phyloP scores from a whole-genome alignment of 2,329 filamentous ascomycete species.

The Sporothrix pseudoabietina region DNA sequence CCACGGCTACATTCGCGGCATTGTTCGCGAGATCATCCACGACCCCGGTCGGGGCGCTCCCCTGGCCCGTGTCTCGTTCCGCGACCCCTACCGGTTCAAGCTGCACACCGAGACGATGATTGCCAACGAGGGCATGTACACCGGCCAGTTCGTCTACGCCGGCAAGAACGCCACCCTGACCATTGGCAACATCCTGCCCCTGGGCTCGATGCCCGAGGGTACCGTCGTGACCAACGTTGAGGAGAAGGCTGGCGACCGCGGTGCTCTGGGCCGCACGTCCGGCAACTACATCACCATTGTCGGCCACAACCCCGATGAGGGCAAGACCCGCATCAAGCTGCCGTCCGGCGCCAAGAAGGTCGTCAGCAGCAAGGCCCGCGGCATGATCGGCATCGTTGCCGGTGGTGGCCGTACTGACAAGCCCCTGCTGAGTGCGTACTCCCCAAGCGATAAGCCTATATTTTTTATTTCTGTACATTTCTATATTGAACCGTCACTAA shows the following conservation, averaged over 20 bases:
- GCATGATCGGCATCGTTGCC: slow-evolving; percentile 99
- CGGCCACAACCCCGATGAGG: slow-evolving; percentile 97
- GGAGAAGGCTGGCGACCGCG: slow-evolving; percentile 97
- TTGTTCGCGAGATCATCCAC: slow-evolving; percentile 99
- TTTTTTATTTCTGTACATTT: not conserved
- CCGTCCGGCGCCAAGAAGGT: slow-evolving; percentile 99
- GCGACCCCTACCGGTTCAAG: slow-evolving; percentile 98
- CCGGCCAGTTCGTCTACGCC: slow-evolving; percentile 99
- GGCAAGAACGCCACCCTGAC: slow-evolving; percentile 98
- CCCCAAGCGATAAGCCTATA: not conserved
- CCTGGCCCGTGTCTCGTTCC: slow-evolving; percentile 95
- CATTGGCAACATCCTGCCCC: slow-evolving; percentile 95
- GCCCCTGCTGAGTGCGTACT: slow-evolving; percentile 81
- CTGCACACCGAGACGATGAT: slow-evolving; percentile 99
- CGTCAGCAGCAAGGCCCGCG: slow-evolving; percentile 84
- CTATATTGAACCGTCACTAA: slow-evolving; percentile 14
- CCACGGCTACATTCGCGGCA: slow-evolving; percentile 95
- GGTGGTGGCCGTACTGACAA: slow-evolving; percentile 99
- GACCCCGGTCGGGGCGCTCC: slow-evolving; percentile 97
- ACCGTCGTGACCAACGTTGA: slow-evolving; percentile 99
- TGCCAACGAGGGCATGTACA: slow-evolving; percentile 99
- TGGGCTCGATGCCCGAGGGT: slow-evolving; percentile 95
- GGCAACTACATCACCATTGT: slow-evolving; percentile 99
- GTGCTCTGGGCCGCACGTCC: slow-evolving; percentile 92
- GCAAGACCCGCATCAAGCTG: slow-evolving; percentile 99